phyloP scores from a whole-genome alignment of 148 eudicot genomes.

The Camellia japonica region DNA sequence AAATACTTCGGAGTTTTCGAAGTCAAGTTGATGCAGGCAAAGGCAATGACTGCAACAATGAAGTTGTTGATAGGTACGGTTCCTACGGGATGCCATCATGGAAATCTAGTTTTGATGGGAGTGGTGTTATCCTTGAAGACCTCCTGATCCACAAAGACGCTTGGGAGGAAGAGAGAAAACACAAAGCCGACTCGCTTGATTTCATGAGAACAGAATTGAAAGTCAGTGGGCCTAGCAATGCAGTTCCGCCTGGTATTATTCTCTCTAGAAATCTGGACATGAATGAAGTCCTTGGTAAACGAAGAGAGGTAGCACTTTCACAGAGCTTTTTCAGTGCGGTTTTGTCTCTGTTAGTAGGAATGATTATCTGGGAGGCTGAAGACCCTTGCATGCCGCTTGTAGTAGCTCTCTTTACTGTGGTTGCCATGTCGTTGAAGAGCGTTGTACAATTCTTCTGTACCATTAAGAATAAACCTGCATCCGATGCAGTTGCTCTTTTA shows the following conservation, averaged over 20 bases:
- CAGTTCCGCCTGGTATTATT: constrained; percentile 15
- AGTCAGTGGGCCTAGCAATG: constrained; percentile 22
- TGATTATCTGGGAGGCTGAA: constrained; percentile 60
- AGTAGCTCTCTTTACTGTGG: constrained; percentile 69
- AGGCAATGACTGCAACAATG: constrained; percentile 9
- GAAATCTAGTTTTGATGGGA: constrained; percentile 5
- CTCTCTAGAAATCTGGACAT: constrained; percentile 23
- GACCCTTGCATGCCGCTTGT: constrained; percentile 80
- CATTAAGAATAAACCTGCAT: constrained; percentile 49
- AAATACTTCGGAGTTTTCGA: constrained; percentile 31
- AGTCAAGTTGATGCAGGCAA: constrained; percentile 17
- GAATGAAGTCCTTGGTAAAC: constrained; percentile 23
- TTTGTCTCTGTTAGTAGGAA: constrained; percentile 66
- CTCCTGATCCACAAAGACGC: constrained; percentile 13
- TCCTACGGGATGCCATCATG: constrained; percentile 18
- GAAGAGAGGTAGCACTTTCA: constrained; percentile 49
- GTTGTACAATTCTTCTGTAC: constrained; percentile 56
- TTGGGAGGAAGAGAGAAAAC: constrained; percentile 12
- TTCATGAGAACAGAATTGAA: constrained; percentile 5
- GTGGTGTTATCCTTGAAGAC: constrained; percentile 12
- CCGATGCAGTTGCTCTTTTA: constrained; percentile 68
- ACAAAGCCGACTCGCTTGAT: constrained; percentile 3
- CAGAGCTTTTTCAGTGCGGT: constrained; percentile 67
- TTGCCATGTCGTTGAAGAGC: constrained; percentile 64
- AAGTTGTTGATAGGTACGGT: constrained; percentile 7